Evolutionary conservation across 2,329 filamentous ascomycete species (phyloP), one percentile per base, ranked within the genome.

Genomic region (Diaporthe batatas): DNA sequence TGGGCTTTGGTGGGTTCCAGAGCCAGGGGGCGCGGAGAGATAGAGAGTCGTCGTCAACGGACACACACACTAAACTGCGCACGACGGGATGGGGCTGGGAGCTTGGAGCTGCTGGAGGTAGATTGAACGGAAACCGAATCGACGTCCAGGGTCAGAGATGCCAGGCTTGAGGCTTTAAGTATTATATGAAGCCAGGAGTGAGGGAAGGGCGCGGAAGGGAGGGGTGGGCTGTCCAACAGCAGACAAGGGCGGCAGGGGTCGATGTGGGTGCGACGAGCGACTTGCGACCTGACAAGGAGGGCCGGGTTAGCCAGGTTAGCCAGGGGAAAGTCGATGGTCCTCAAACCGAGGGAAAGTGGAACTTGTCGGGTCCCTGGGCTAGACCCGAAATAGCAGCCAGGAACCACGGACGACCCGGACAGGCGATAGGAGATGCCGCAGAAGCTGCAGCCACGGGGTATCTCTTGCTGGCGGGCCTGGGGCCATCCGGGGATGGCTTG

Each of bases 11-110:
- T 54, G 47, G 64, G 44, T 32, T 44, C 49, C 36, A 58, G 25
- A 68, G 65, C 70, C 67, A 73, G 73, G 67, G 71, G 70, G 58
- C 72, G 65, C 71, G 71, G 73, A 71, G 67, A 74, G 73, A 70
- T 74, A 62, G 57, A 67, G 67, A 2, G 29, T 53, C 47, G 68
- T 68, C 53, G 65, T 70, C 70, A 70, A 72, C 57, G 57, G 65
- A 70, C 65, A 69, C 65, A 69, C 57, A 68, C 70, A 65, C 44
- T 29, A 62, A 62, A 59, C 39, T 70, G 64, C 55, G 59, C 64
- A 72, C 73, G 58, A 72, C 70, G 58, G 25, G 36, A 53, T 59
- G 65, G 53, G 67, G 58, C 34, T 18, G 42, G 53, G n/a, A 70
- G 57, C 36, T 72, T 70, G 57, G 39, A 32, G 29, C 16, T 70